Base-by-base conservation (phyloP, 2,329 filamentous ascomycete genomes). In the Sclerotinia spermophila region DNA sequence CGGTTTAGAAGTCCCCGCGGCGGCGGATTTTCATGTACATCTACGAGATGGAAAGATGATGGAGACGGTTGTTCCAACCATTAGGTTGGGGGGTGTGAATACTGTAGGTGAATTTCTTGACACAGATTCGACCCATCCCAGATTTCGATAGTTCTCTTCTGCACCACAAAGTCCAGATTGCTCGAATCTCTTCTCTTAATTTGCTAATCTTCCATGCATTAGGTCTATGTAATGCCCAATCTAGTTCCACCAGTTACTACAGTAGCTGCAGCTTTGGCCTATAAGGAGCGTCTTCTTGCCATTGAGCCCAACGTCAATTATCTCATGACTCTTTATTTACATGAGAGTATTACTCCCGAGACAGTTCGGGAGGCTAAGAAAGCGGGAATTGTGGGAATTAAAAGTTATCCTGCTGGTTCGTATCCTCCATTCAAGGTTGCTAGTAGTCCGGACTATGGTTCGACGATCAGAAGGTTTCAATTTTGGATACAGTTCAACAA, bases 311-410 rank as follows among this genome's bases (percentile, higher is more conserved):
- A 85, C 68, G 88, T 93, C 71, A 85, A 85, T 72, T 93, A 87
- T 77, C 85, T 93, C 72, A 93, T 93, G 90, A 90, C 91, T 1
- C 84, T 93, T 64, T 93, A 71, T 60, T 68, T 73, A 27, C 69
- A 73, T 40, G 33, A 70, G n/a, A 53, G 53, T 40, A 68, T 75
- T 64, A 74, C 71, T 2, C 72, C 74, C 7, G 73, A 74, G 59
- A 71, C 71, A 10, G 74, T 75, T 24, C 71, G 71, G 21, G 71
- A 75, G 38, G 74, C 74, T 33, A 74, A 74, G 40, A 68, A 71
- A 17, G 71, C 72, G 24, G 74, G 74, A 15, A 74, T 75, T 61
- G 68, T 67, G 7, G 68, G 68, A 42, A 69, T 75, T 3, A 75
- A 75, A 51, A 71, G 72, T 44, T 75, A 75, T 51, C 74, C 74